phyloP scores from a whole-genome alignment of 805 yeast genomes.

The Ogataea nonfermentans region DNA sequence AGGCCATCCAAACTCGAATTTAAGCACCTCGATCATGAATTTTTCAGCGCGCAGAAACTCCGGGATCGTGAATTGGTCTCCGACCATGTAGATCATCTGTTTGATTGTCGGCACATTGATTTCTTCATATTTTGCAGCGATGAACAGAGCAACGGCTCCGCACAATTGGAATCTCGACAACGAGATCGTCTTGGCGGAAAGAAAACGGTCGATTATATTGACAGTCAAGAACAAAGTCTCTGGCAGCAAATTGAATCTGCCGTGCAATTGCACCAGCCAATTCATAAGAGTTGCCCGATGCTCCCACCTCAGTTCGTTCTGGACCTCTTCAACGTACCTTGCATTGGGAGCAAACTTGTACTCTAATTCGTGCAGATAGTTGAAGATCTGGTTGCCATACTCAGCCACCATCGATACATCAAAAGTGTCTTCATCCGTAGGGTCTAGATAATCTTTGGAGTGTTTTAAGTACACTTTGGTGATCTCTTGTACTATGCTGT shows the following conservation, averaged over 20 bases:
- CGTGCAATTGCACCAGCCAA: conserved; percentile 88
- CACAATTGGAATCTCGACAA: conserved; percentile 86
- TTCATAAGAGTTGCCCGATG: conserved; percentile 82
- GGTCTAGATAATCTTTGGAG: conserved; percentile 55
- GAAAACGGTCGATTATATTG: conserved; percentile 81
- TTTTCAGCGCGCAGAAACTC: conserved; percentile 82
- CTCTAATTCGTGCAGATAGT: conserved; percentile 72
- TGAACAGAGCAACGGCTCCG: conserved; percentile 85
- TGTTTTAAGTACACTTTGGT: conserved; percentile 49
- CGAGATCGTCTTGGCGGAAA: conserved; percentile 70
- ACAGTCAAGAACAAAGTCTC: conserved; percentile 83
- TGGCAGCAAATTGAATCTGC: conserved; percentile 75
- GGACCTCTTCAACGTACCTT: conserved; percentile 70
- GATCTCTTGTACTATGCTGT: conserved; percentile 48
- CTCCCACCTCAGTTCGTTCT: conserved; percentile 70
- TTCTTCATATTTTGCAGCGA: conserved; percentile 94
- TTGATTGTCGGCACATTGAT: conserved; percentile 84
- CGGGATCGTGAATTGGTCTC: conserved; percentile 72
- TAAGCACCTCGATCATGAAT: conserved; percentile 65
- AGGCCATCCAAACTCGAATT: conserved; percentile 79
- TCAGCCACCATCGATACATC: conserved; percentile 93
- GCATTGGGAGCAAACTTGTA: conserved; percentile 65
- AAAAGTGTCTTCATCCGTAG: conserved; percentile 76
- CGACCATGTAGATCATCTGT: conserved; percentile 82
- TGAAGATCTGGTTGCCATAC: conserved; percentile 84